A percentile compares a stretch with the other conserved stretches of the same genome.
Evolutionary conservation across 1,139 yeast genomes (phyloP).

Genomic region (Ashbya aceris): DNA sequence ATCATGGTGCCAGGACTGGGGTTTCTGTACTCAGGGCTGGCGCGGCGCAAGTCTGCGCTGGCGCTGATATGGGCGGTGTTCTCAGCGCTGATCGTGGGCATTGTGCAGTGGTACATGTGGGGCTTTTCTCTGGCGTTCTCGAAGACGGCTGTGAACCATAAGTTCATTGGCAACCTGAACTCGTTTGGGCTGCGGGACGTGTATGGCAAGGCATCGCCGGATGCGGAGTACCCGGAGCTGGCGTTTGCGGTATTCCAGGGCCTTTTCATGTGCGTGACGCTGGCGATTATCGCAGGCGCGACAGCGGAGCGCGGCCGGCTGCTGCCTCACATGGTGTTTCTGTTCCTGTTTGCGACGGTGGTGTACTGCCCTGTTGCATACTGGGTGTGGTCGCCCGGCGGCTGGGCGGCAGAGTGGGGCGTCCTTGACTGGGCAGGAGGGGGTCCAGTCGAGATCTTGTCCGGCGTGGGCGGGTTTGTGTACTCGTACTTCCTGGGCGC

Average conservation of each 20-base stretch:
- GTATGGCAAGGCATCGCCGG: slow-evolving; percentile 37
- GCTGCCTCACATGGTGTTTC: slow-evolving; percentile 72
- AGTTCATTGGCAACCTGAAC: slow-evolving; percentile 78
- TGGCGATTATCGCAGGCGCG: slow-evolving; percentile 91
- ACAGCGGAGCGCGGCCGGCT: slow-evolving; percentile 90
- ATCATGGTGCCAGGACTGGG: slow-evolving; percentile 95
- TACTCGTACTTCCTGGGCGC: slow-evolving; percentile 76
- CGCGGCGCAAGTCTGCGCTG: slow-evolving; percentile 83
- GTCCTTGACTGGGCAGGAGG: slow-evolving; percentile 97
- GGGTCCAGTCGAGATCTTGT: slow-evolving; percentile 89
- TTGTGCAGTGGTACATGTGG: slow-evolving; percentile 96
- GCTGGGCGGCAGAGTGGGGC: slow-evolving; percentile 92
- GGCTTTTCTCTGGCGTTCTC: slow-evolving; percentile 90
- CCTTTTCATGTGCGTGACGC: slow-evolving; percentile 82
- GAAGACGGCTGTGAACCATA: slow-evolving; percentile 53
- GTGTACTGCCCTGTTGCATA: slow-evolving; percentile 90
- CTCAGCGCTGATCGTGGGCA: slow-evolving; percentile 69
- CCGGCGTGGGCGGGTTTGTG: slow-evolving; percentile 87
- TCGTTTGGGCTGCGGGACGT: slow-evolving; percentile 73
- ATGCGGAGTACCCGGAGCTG: slow-evolving; percentile 60
- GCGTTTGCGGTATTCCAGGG: slow-evolving; percentile 83
- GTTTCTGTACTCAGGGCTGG: slow-evolving; percentile 83
- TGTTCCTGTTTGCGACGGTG: slow-evolving; percentile 81
- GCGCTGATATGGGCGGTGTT: slow-evolving; percentile 79
- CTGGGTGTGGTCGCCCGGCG: slow-evolving; percentile 90